Base-by-base conservation (phyloP, 768 basidiomycete genomes). In the Tricholoma flavovirens region DNA sequence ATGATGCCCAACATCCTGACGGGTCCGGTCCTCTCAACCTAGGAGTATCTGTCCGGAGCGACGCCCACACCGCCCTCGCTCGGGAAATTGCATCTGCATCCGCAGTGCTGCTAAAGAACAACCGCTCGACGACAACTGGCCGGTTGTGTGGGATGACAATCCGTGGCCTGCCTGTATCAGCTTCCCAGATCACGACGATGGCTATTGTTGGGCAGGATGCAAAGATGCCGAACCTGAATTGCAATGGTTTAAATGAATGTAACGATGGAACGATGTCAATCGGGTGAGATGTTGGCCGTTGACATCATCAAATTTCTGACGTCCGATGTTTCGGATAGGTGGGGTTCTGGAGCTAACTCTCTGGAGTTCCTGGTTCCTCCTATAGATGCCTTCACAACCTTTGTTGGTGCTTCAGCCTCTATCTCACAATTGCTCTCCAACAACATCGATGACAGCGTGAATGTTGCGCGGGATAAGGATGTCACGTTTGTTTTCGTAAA, bases 61-160 rank as follows among this genome's bases (percentile, higher is more conserved):
- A 63, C 11, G 72, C 63, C 0, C 80, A 81, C 60, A 80, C 77
- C 0, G 73, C 78, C 3, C 69, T 88, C 15, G 81, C 78, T 15
- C 75, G 77, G 22, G 80, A 87, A 58, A 84, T 91, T 29, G 88
- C 81, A 4, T 77, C 81, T 0, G 82, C 80, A 0, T 86, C 84
- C 0, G 82, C 83, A 1, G 84, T 89, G 17, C 67, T 90, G 32
- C 74, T 89, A 11, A 89, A 89, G 71, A 90, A 90, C 66, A 71
- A 75, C 35, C 67, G 77, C 59, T 73, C 69, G 12, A 66, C 69
- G 24, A 73, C 66, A 54, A 71, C 61, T 58, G 74, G 65, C 60
- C 69, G 64, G 4, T 61, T 67, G 2, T 56, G 60, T 14, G 76
- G 76, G 2, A 65, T 59, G 3, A 73, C 71, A 5, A 62, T 68